Evolutionary conservation across 2,329 filamentous ascomycete species (phyloP), one percentile per base, ranked within the genome.

Genomic region (Kalmusia sp.): DNA sequence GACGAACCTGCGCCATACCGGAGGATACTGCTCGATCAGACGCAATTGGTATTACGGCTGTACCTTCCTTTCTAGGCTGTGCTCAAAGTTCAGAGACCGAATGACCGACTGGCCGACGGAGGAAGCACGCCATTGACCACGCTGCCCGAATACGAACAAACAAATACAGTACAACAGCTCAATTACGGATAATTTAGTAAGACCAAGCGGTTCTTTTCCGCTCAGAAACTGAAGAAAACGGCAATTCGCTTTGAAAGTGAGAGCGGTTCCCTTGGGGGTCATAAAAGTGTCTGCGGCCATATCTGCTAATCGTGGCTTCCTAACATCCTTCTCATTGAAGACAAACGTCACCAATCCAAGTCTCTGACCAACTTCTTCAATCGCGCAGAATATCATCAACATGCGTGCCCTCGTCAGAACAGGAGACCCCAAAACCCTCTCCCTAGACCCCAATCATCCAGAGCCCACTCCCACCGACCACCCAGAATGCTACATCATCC

Each of bases 401-500:
- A 65, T 63, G 62, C 58, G 57, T 41, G 60, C 64, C 21, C 40
- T 68, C 44, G 57, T 62, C 21, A 58, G 61, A 31, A 57, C 54
- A 17, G 52, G 52, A 19, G n/a, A 51, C 3, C 33, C 45, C 11
- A 55, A 61, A 43, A 51, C 50, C 9, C 57, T 64, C 25, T 52
- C 49, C 5, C 57, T 71, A 17, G 44, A 49, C 14, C 17, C 61
- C 4, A 41, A 53, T n/a, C 59, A 63, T 21, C 62, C 65, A 56
- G 35, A 57, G 54, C 17, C 60, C 44, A 24, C 39, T 56, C 76
- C 52, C 70, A 28, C 40, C 15, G 38, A 54, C 7, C 46, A 22
- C 15, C 54, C 59, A 34, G 31, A 52, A 14, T 38, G 37, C 41
- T 65, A 80, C 58, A 69, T 79, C 17, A 72, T 81, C 65, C 69